Conservation (phyloP, 1,139 yeast genomes). For the Blastobotrys proliferans region DNA sequence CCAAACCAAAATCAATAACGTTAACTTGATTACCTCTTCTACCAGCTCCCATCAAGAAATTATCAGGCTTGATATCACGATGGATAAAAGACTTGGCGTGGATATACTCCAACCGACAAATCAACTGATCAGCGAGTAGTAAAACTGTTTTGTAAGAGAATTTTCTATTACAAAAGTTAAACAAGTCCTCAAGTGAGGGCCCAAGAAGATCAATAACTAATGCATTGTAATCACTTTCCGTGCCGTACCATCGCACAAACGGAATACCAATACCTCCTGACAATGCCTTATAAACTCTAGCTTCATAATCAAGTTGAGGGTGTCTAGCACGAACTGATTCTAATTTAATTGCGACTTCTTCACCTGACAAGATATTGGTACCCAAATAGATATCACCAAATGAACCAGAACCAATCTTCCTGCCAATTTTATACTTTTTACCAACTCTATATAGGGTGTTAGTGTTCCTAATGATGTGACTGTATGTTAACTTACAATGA, state of each 20-base stretch:
- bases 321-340: constrained; percentile 90
- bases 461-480: constrained; percentile 2
- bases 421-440: constrained; percentile 89
- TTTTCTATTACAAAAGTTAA: constrained; percentile 91
- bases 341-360: constrained; percentile 93
- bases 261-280: constrained; percentile 98
- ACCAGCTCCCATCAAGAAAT: constrained; percentile 95
- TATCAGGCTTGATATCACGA: constrained; percentile 86
- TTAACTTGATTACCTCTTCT: constrained; percentile 93
- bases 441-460: constrained; percentile 45
- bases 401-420: constrained; percentile 96
- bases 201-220: constrained; percentile 95
- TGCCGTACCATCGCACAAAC: constrained; percentile 95
- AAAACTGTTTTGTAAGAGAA: constrained; percentile 92
- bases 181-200: constrained; percentile 90
- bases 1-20: constrained; percentile 95
- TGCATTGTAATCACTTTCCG: constrained; percentile 94
- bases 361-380: constrained; percentile 91
- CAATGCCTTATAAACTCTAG: constrained; percentile 87
- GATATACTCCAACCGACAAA: constrained; percentile 90
- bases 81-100: constrained; percentile 96
- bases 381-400: constrained; percentile 92
- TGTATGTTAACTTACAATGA: too few species aligned
- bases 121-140: constrained; percentile 87
- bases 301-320: constrained; percentile 96